A percentile compares a stretch with the other conserved stretches of the same genome.
Conservation (phyloP, 108 stramenopile species). For the Schizochytrium sp. region DNA sequence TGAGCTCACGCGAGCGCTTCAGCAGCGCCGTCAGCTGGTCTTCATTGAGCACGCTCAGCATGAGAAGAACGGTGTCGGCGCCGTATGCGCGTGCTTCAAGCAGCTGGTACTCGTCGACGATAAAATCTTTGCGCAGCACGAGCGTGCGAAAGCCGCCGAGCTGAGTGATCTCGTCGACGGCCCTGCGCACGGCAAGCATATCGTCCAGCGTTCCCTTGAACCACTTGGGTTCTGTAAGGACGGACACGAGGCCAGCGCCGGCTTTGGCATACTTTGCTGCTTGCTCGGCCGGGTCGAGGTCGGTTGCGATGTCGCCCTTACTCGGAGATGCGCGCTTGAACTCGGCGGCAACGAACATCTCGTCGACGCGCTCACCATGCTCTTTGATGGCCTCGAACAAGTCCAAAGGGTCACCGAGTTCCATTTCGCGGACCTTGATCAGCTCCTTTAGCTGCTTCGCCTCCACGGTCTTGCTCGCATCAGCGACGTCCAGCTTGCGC, state of each 20-base stretch:
- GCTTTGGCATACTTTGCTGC: slow-evolving; percentile 63
- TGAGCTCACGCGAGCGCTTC: slow-evolving; percentile 51
- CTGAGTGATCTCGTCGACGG: slow-evolving; percentile 32
- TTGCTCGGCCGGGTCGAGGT: slow-evolving; percentile 64
- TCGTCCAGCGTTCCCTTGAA: slow-evolving; percentile 81
- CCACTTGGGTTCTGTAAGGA: slow-evolving; percentile 88
- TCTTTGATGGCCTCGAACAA: slow-evolving; percentile 29
- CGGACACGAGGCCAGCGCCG: slow-evolving; percentile 79
- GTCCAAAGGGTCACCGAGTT: slow-evolving; percentile 29
- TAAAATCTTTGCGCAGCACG: slow-evolving; percentile 88
- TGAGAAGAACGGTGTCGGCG: slow-evolving; percentile 87
- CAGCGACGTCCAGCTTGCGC: background rate
- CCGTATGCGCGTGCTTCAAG: slow-evolving; percentile 83
- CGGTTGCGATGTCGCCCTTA: slow-evolving; percentile 74
- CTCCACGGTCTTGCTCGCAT: background rate
- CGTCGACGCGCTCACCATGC: background rate
- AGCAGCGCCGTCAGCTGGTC: slow-evolving; percentile 65
- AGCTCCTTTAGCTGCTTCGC: background rate
- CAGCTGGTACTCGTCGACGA: slow-evolving; percentile 73
- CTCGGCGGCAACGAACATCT: slow-evolving; percentile 76
- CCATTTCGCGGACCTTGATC: slow-evolving; percentile 18
- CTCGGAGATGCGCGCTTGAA: slow-evolving; percentile 90
- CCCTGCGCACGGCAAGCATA: slow-evolving; percentile 51
- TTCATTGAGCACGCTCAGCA: slow-evolving; percentile 72
- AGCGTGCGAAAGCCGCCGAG: slow-evolving; percentile 56